Evolutionary conservation across 179 eudicot genomes (phyloP).

Genomic region (Silene coronaria): DNA sequence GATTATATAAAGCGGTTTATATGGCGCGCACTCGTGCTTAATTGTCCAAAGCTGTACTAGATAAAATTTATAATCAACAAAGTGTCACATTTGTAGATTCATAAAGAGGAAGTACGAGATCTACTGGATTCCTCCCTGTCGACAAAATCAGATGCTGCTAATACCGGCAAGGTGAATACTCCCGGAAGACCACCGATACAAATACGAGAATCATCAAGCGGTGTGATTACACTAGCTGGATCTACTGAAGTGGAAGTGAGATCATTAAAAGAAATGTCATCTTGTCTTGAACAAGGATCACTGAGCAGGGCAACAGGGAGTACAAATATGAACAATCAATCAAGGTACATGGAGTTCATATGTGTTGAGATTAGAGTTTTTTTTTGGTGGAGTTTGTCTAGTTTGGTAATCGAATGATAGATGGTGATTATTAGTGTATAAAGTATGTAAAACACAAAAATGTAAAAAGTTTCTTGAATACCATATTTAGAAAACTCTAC

Average conservation of each 20-base stretch:
- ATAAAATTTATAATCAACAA: conserved; percentile 17
- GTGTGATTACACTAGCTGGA: conserved; percentile 96
- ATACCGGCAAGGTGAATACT: conserved; percentile 54
- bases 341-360: conserved; percentile 45
- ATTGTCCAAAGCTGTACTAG: background rate
- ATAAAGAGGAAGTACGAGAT: conserved; percentile 96
- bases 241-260: conserved; percentile 82
- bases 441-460: no score
- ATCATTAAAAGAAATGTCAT: conserved; percentile 86
- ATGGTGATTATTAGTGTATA: no score
- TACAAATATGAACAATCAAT: conserved; percentile 97
- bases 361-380: no score
- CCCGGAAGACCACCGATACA: conserved; percentile 95
- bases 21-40: background rate
- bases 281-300: conserved; percentile 96
- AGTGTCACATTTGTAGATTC: conserved; percentile 54
- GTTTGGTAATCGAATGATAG: no score
- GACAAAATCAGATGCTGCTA: conserved; percentile 57
- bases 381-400: no score
- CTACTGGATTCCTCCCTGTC: conserved; percentile 63
- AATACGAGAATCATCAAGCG: conserved; percentile 90
- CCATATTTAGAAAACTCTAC: no score
- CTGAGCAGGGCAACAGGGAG: conserved; percentile 95
- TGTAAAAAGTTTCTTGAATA: no score
- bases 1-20: background rate